phyloP scores from a whole-genome alignment of 2,329 filamentous ascomycete species.

The Pestalotiopsis sp. region DNA sequence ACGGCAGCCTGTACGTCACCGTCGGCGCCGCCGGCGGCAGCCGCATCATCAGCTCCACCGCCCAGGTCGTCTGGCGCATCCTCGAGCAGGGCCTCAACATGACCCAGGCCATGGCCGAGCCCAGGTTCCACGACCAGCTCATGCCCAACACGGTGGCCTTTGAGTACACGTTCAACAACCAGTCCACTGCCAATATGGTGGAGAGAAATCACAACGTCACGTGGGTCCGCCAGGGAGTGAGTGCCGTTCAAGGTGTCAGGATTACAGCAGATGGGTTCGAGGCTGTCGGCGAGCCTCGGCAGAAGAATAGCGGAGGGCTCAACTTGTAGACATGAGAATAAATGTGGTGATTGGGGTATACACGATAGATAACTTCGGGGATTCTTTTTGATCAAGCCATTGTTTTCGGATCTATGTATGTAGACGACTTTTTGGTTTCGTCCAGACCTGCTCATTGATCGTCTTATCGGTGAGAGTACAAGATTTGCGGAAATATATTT shows the following conservation, averaged over 20 bases:
- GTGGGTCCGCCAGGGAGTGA: slow-evolving; percentile 65
- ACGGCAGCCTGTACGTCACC: slow-evolving; percentile 67
- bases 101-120: slow-evolving; percentile 63
- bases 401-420: background rate
- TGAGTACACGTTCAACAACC: slow-evolving; percentile 70
- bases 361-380: background rate
- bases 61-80: slow-evolving; percentile 74
- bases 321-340: slow-evolving; percentile 26
- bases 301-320: slow-evolving; percentile 70
- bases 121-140: slow-evolving; percentile 81
- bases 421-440: background rate
- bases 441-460: background rate
- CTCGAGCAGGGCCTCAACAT: slow-evolving; percentile 66
- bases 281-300: slow-evolving; percentile 76
- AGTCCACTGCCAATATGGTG: slow-evolving; percentile 64
- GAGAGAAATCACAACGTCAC: slow-evolving; percentile 71
- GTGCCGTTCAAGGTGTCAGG: slow-evolving; percentile 72
- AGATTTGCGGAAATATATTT: background rate
- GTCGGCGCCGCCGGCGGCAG: slow-evolving; percentile 81
- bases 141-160: slow-evolving; percentile 70
- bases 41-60: slow-evolving; percentile 79
- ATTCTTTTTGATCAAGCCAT: background rate
- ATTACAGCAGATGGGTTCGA: slow-evolving; percentile 73
- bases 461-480: background rate
- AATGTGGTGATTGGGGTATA: background rate